These are phyloP conservation scores for Cucurbita argyrosperma DNA, from an alignment of 306 rosid genomes.

Conservation along the genomic window DNA sequence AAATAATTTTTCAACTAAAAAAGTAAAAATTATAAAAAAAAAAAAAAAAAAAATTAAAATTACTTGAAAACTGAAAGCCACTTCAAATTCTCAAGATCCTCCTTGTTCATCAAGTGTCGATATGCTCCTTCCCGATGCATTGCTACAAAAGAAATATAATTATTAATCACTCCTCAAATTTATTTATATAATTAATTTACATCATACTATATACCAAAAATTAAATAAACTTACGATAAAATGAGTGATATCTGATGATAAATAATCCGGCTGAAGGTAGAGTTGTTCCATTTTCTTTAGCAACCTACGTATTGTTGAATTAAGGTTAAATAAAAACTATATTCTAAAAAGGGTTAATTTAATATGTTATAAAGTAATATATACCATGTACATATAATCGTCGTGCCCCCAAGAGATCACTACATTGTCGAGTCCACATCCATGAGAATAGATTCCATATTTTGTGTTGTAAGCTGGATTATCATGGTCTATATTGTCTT, in stretches of 20 bases:
- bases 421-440: constrained; percentile 44
- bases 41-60: neutral
- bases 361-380: neutral
- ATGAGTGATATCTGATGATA: constrained; percentile 48
- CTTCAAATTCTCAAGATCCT: constrained; percentile 37
- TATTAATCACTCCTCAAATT: neutral
- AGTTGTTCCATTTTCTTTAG: constrained; percentile 37
- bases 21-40: neutral
- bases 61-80: constrained; percentile 60
- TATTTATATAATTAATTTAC: neutral
- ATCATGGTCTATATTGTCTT: constrained; percentile 23
- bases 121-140: constrained; percentile 39
- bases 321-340: neutral
- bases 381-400: constrained; percentile 56
- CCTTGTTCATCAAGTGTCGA: constrained; percentile 38
- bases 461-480: constrained; percentile 22
- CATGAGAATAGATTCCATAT: constrained; percentile 29
- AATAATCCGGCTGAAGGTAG: constrained; percentile 42
- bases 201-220: neutral
- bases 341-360: neutral
- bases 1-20: neutral
- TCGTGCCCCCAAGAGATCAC: constrained; percentile 59
- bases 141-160: constrained; percentile 18
- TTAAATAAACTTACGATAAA: constrained; percentile 29
- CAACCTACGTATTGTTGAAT: constrained; percentile 21